phyloP scores from a whole-genome alignment of 805 yeast genomes.

The Candida coquimbonensis region DNA sequence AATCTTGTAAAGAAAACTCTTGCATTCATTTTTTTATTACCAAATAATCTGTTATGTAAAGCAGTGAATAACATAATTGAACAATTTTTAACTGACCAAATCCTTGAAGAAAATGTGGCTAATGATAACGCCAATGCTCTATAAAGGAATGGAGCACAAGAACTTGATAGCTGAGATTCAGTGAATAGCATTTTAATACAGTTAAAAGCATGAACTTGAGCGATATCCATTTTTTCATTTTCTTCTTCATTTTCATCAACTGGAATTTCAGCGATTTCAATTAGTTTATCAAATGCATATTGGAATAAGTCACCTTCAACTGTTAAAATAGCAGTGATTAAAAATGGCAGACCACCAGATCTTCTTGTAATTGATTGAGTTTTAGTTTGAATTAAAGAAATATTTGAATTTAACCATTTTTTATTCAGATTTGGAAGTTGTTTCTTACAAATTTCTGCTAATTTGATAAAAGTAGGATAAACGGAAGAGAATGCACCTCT shows the following conservation, averaged over 20 bases:
- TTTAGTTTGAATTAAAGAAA: constrained; percentile 44
- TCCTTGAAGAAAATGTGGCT: constrained; percentile 50
- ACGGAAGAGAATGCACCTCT: constrained; percentile 90
- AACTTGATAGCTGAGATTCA: constrained; percentile 58
- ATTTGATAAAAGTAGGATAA: constrained; percentile 67
- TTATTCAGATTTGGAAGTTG: constrained; percentile 35
- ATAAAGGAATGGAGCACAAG: constrained; percentile 45
- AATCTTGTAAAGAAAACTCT: constrained; percentile 66
- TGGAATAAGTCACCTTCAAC: constrained; percentile 34
- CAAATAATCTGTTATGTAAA: constrained; percentile 73
- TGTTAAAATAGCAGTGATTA: constrained; percentile 68
- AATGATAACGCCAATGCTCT: constrained; percentile 56
- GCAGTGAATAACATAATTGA: constrained; percentile 91
- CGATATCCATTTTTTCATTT: constrained; percentile 57
- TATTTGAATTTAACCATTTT: constrained; percentile 53
- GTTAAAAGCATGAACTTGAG: constrained; percentile 92
- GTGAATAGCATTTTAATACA: constrained; percentile 69
- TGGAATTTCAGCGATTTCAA: constrained; percentile 48
- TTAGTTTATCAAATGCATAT: constrained; percentile 43
- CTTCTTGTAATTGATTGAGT: constrained; percentile 76
- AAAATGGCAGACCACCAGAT: constrained; percentile 86
- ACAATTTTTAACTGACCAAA: constrained; percentile 89
- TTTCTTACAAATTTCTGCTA: constrained; percentile 51
- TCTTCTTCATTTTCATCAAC: constrained; percentile 41
- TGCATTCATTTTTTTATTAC: constrained; percentile 49